Base-by-base conservation (phyloP, 306 rosid species). In the Lathyrus tuberosus region DNA sequence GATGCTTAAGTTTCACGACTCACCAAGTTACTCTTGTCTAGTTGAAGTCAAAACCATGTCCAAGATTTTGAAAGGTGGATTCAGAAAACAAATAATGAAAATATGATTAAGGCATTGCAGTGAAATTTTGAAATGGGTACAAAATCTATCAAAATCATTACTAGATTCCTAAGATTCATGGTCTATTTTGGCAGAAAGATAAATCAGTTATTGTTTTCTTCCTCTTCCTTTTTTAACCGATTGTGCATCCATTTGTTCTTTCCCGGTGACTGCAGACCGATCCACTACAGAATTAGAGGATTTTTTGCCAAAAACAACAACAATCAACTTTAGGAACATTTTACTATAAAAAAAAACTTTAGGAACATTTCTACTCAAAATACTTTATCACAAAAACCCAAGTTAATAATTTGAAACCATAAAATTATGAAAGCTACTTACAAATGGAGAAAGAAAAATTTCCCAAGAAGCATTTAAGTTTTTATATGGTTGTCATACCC, bases 181-280 rank as follows among this genome's bases (percentile, higher is more conserved):
- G 57, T 37, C 53, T 69, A 49, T 72, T 56, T 63, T 37, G 35
- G 70, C 74, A 69, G 65, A 61, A 61, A 66, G 62, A 68, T 64
- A 64, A 61, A 60, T 14, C 58, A 64, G 71, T 77, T 77, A 88
- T 80, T 87, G 92, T 69, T 90, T 94, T 72, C 97, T 81, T 65
- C 97, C 95, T 76, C 97, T 85, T 67, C 98, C 92, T 77, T 86
- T 90, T 85, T 87, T 88, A 80, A 82, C 59, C 14, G 88, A 84
- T 62, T 83, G 97, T 73, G 89, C 84, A 47, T 88, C 92, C 43
- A 56, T 64, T 76, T 84, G 96, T 67, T 90, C 98, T 71, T 87
- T 94, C 61, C 96, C 98, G 1, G 90, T 56, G 72, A 90, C 95
- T 76, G 90, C 97, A 20, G 89, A 73, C 31, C 76, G 76, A 75